Percentiles rank a stretch among this genome's conserved stretches.
These are phyloP conservation scores for Candida nemodendra DNA, from an alignment of 805 yeast species.

Conservation along the genomic window DNA sequence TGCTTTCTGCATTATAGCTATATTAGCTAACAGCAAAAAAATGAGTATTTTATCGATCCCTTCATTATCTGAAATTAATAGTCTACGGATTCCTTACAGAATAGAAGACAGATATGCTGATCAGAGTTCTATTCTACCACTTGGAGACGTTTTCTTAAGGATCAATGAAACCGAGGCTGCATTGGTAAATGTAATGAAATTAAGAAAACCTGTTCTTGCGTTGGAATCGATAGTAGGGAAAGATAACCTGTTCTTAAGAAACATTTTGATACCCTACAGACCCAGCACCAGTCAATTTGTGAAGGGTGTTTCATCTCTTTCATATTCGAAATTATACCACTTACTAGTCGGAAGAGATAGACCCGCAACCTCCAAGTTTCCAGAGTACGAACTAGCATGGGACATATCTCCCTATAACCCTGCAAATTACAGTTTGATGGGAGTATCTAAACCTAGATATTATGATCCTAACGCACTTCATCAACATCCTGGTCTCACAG, in stretches of 20 bases:
- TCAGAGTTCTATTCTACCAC: slow-evolving; percentile 43
- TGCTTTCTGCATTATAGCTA: slow-evolving; percentile 30
- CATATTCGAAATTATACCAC: slow-evolving; percentile 58
- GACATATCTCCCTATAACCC: slow-evolving; percentile 39
- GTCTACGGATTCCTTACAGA: slow-evolving; percentile 43
- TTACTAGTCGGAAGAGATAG: slow-evolving; percentile 76
- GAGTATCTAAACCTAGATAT: slow-evolving; percentile 29
- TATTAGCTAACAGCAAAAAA: slow-evolving; percentile 28
- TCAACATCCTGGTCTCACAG: slow-evolving; percentile 26
- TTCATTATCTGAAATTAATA: slow-evolving; percentile 56
- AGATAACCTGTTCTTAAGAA: slow-evolving; percentile 69
- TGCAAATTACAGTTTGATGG: slow-evolving; percentile 28
- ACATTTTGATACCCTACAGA: slow-evolving; percentile 67
- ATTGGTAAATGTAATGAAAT: slow-evolving; percentile 49
- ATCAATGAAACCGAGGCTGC: slow-evolving; percentile 54
- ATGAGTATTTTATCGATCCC: slow-evolving; percentile 50
- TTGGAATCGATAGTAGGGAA: slow-evolving; percentile 28
- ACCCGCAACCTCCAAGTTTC: slow-evolving; percentile 39
- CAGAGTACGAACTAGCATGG: slow-evolving; percentile 59
- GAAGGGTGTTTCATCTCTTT: slow-evolving; percentile 65
- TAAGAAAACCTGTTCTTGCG: slow-evolving; percentile 33
- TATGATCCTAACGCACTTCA: slow-evolving; percentile 33
- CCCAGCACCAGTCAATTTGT: slow-evolving; percentile 88
- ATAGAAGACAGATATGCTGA: slow-evolving; percentile 39
- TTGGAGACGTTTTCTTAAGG: slow-evolving; percentile 56